Percentiles rank a stretch among this genome's conserved stretches.
Evolutionary conservation across 176 grass and related monocot genomes (phyloP).

Genomic region (Aegilops bicornis): DNA sequence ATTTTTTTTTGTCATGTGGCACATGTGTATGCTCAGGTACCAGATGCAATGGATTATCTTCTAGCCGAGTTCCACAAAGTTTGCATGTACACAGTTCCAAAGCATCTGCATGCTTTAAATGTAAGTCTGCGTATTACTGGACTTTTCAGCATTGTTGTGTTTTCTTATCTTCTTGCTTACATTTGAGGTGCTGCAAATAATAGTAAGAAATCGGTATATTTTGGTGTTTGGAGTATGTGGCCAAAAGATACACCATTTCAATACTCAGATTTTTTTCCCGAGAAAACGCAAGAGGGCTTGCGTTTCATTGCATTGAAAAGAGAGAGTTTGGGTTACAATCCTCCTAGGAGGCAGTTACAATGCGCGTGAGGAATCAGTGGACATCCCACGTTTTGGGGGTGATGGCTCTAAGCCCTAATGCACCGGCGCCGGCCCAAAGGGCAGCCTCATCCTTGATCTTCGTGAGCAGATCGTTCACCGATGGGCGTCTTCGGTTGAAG

Average conservation of each 20-base stretch:
- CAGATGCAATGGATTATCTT: conserved; percentile 79
- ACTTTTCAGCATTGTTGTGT: not conserved
- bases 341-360: no score
- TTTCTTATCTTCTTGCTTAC: conserved; percentile 18
- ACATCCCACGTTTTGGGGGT: no score
- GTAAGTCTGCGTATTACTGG: conserved; percentile 50
- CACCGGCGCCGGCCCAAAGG: no score
- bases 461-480: no score
- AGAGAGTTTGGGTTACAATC: no score
- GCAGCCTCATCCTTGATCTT: no score
- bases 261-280: not conserved
- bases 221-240: not conserved
- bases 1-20: not conserved
- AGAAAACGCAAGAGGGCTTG: no score
- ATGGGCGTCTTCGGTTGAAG: no score
- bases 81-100: conserved; percentile 92
- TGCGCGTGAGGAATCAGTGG: no score
- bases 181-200: conserved; percentile 9
- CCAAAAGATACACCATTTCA: not conserved
- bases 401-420: no score
- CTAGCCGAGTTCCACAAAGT: conserved; percentile 84
- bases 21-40: conserved; percentile 46
- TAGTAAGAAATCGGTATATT: not conserved
- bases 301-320: no score
- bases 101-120: conserved; percentile 84